Evolutionary conservation across 2,329 filamentous ascomycete species (phyloP).

Genomic region (Thelonectria discophora): DNA sequence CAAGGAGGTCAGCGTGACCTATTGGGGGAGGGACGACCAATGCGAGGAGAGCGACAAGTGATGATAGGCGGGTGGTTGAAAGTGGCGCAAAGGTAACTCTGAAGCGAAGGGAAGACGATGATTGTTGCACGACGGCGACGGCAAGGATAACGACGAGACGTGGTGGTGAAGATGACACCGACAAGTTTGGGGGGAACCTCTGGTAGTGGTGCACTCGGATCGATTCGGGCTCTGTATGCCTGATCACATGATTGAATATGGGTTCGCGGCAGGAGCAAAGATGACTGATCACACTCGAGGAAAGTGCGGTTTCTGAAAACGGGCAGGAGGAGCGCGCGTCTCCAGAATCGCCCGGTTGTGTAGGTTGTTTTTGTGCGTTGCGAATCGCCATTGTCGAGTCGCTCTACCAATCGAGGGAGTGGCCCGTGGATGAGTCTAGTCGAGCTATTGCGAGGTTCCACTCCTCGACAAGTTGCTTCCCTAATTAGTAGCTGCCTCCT

Average conservation of each 20-base stretch:
- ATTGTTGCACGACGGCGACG: constrained; percentile 34
- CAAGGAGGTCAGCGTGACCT: constrained; percentile 23
- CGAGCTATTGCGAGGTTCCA: constrained; percentile 8
- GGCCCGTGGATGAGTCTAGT: constrained; percentile 4
- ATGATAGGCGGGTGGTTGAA: constrained; percentile 12
- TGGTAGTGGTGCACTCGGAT: constrained; percentile 26
- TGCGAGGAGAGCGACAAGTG: constrained; percentile 15
- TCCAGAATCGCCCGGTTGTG: constrained; percentile 2
- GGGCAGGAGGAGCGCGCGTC: constrained; percentile 14
- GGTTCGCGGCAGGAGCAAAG: constrained; percentile 28
- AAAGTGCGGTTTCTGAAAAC: constrained; percentile 13
- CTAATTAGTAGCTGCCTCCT: not conserved
- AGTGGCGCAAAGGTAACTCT: constrained; percentile 21
- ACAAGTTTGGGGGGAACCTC: constrained; percentile 30
- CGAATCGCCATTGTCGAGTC: not conserved
- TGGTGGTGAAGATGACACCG: constrained; percentile 30
- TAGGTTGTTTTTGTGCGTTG: too few relatives aligned
- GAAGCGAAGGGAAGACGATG: constrained; percentile 17
- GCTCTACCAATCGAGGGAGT: not conserved
- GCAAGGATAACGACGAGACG: constrained; percentile 23
- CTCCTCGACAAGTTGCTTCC: not conserved
- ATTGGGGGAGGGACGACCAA: constrained; percentile 14
- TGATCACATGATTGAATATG: constrained; percentile 41
- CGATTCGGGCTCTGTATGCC: constrained; percentile 21
- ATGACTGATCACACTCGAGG: constrained; percentile 33